phyloP scores from a whole-genome alignment of 176 grass and related monocot genomes.

The Pontederia paniculata region DNA sequence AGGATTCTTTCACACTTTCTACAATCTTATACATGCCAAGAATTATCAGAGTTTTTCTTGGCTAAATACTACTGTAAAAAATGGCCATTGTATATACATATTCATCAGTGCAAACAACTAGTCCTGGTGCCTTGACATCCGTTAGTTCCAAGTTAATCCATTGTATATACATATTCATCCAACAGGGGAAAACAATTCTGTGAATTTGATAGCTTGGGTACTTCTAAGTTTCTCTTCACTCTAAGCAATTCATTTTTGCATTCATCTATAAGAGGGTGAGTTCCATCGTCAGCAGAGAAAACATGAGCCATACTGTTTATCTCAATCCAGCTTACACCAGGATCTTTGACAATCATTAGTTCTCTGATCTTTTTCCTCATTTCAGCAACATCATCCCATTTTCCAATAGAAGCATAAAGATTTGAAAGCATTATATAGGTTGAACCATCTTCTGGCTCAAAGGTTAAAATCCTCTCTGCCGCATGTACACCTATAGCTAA shows the following conservation, averaged over 20 bases:
- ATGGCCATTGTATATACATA: no score
- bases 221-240: constrained; percentile 41
- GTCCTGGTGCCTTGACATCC: no score
- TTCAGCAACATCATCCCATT: constrained; percentile 52
- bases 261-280: constrained; percentile 31
- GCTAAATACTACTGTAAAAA: no score
- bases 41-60: no score
- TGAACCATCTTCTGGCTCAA: constrained; percentile 53
- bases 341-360: constrained; percentile 55
- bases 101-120: no score
- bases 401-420: constrained; percentile 59
- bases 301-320: constrained; percentile 35
- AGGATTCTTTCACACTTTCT: no score
- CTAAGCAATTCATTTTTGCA: constrained; percentile 35
- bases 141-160: no score
- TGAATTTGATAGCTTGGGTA: not conserved
- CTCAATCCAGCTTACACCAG: constrained; percentile 71
- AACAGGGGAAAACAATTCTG: not conserved
- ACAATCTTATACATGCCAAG: no score
- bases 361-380: constrained; percentile 66
- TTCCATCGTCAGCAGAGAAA: constrained; percentile 43
- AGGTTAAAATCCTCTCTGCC: constrained; percentile 32
- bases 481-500: constrained; percentile 37
- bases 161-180: no score
- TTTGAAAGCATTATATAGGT: constrained; percentile 79